Conservation (phyloP, 2,329 filamentous ascomycete genomes). For the Neonectria coccinea region DNA sequence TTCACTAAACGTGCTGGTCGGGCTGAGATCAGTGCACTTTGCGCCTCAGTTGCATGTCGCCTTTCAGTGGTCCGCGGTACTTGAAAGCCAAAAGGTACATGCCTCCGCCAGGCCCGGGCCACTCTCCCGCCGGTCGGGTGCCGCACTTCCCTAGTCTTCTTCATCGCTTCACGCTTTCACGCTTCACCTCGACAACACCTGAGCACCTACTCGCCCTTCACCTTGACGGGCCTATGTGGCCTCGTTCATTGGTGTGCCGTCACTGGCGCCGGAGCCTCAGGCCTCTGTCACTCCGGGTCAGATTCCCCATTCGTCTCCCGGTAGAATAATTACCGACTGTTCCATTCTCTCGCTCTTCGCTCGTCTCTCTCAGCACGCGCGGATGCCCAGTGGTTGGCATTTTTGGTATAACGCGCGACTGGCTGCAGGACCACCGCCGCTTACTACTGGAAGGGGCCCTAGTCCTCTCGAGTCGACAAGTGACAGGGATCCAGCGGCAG, state of each 20-base stretch:
- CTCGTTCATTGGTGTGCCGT: not conserved
- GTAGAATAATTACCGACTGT: not conserved
- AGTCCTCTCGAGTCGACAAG: constrained; percentile 23
- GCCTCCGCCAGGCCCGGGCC: constrained; percentile 4
- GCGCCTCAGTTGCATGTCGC: constrained; percentile 2
- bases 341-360: not conserved
- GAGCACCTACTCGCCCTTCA: not conserved
- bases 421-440: constrained; percentile 23
- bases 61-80: constrained; percentile 18
- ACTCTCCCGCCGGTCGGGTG: constrained; percentile 22
- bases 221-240: not conserved
- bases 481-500: constrained; percentile 18
- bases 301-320: not conserved
- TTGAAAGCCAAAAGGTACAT: constrained; percentile 12
- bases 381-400: constrained; percentile 13
- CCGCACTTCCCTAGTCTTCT: constrained; percentile 6
- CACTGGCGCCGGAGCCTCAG: not conserved
- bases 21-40: constrained; percentile 13
- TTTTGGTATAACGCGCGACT: constrained; percentile 26
- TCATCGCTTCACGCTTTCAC: constrained; percentile 12
- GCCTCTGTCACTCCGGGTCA: not conserved
- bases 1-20: not conserved
- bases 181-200: not conserved
- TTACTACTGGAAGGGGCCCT: constrained; percentile 22
- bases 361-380: constrained; percentile 12